Conservation (phyloP, 2,329 filamentous ascomycete species). For the Grosmannia serpens region DNA sequence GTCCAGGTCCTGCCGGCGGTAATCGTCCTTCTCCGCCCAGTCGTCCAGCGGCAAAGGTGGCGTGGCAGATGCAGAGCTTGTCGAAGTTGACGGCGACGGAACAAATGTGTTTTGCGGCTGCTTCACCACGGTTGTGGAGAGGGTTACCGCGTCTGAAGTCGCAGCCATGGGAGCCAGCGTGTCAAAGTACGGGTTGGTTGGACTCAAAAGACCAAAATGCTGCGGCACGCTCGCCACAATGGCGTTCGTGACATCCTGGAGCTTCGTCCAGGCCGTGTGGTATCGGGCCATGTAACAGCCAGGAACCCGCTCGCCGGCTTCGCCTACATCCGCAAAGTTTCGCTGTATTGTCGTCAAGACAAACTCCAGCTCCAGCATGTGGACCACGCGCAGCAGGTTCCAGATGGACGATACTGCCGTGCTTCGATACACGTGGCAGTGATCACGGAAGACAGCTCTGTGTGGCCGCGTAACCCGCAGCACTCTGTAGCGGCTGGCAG, state of each 20-base stretch:
- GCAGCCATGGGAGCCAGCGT: constrained; percentile 6
- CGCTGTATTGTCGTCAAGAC: constrained; percentile 31
- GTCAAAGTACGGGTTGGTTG: constrained; percentile 22
- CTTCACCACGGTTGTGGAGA: constrained; percentile 10
- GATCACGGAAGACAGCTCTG: constrained; percentile 27
- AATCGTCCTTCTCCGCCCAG: neutral
- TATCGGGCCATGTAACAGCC: constrained; percentile 20
- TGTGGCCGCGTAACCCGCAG: constrained; percentile 27
- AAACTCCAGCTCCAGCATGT: constrained; percentile 36
- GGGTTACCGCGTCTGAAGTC: neutral
- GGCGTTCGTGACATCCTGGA: constrained; percentile 28
- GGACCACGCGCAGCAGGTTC: constrained; percentile 34
- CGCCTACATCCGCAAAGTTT: constrained; percentile 16
- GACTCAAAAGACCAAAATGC: constrained; percentile 35
- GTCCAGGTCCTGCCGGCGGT: neutral
- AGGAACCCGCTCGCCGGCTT: constrained; percentile 13
- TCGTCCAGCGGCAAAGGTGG: neutral
- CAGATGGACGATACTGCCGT: constrained; percentile 33
- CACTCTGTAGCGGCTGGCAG: constrained; percentile 29
- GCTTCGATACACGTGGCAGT: constrained; percentile 35
- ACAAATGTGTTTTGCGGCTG: constrained; percentile 6
- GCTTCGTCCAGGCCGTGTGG: constrained; percentile 25
- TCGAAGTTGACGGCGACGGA: constrained; percentile 8
- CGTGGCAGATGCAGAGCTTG: neutral
- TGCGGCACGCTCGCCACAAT: constrained; percentile 37